Percentiles rank a stretch among this genome's conserved stretches.
Evolutionary conservation across 345 rosid species (phyloP).

Genomic region (Linum trigynum): DNA sequence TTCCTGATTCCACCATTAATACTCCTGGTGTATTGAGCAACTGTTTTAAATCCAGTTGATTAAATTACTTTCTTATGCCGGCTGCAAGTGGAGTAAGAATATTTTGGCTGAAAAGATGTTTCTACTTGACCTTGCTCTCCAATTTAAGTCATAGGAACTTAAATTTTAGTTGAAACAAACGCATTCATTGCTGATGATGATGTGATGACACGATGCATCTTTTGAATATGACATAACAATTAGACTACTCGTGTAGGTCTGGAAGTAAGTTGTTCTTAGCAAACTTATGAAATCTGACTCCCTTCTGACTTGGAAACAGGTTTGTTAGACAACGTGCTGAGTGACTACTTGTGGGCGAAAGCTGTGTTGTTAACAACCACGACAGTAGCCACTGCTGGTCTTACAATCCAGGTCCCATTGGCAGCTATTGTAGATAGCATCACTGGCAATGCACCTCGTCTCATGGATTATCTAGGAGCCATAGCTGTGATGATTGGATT

Average conservation of each 20-base stretch:
- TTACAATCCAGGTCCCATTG: conserved; percentile 87
- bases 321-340: conserved; percentile 79
- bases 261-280: too few species aligned
- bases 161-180: too few species aligned
- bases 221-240: too few species aligned
- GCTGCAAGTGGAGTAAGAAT: too few species aligned
- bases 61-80: not conserved
- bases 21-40: too few species aligned
- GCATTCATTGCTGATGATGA: too few species aligned
- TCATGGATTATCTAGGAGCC: conserved; percentile 74
- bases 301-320: conserved; percentile 30
- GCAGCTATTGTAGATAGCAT: conserved; percentile 78
- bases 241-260: too few species aligned
- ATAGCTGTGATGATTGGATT: conserved; percentile 81
- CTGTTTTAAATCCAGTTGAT: not conserved
- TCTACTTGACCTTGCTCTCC: too few species aligned
- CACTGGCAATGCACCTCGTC: conserved; percentile 58
- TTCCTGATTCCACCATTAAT: too few species aligned
- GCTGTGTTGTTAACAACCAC: conserved; percentile 87
- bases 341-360: conserved; percentile 93
- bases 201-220: too few species aligned
- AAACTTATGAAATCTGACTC: not conserved
- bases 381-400: conserved; percentile 90
- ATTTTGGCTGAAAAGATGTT: too few species aligned
- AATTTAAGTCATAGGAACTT: too few species aligned